phyloP scores from a whole-genome alignment of 164 flowering plant species.

The Umbellularia californica region DNA sequence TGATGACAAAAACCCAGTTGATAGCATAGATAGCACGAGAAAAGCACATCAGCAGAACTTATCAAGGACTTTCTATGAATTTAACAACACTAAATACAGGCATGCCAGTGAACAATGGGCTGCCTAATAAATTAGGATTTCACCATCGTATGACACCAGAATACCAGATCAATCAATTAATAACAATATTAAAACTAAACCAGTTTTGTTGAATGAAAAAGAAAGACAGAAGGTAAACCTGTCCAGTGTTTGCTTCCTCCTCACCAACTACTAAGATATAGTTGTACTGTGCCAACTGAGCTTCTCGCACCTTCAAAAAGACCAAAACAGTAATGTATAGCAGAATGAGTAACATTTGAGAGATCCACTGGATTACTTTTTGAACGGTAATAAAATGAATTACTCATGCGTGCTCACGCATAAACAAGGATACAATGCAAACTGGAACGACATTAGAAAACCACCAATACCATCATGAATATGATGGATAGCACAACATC shows the following conservation, averaged over 20 bases:
- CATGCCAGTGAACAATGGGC: not conserved
- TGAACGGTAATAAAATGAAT: too few relatives aligned
- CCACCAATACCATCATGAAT: too few relatives aligned
- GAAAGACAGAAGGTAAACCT: constrained; percentile 29
- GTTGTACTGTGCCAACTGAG: constrained; percentile 95
- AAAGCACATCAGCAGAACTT: too few relatives aligned
- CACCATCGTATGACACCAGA: not conserved
- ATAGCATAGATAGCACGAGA: too few relatives aligned
- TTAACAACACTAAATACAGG: too few relatives aligned
- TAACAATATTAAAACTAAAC: constrained; percentile 5
- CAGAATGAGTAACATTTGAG: not conserved
- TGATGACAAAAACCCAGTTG: too few relatives aligned
- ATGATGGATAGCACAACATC: too few relatives aligned
- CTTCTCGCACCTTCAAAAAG: constrained; percentile 73
- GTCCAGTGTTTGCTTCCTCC: constrained; percentile 65
- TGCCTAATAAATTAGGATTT: not conserved
- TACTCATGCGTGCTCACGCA: not conserved
- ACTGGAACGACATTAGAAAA: not conserved
- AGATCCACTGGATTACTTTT: not conserved
- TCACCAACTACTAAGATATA: constrained; percentile 94
- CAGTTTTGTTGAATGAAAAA: not conserved
- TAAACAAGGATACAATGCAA: not conserved
- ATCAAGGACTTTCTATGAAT: too few relatives aligned
- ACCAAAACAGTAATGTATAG: not conserved
- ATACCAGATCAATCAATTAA: not conserved